Evolutionary conservation across 2,329 filamentous ascomycete species (phyloP).

Genomic region (Phaeophleospora eucalypticola): DNA sequence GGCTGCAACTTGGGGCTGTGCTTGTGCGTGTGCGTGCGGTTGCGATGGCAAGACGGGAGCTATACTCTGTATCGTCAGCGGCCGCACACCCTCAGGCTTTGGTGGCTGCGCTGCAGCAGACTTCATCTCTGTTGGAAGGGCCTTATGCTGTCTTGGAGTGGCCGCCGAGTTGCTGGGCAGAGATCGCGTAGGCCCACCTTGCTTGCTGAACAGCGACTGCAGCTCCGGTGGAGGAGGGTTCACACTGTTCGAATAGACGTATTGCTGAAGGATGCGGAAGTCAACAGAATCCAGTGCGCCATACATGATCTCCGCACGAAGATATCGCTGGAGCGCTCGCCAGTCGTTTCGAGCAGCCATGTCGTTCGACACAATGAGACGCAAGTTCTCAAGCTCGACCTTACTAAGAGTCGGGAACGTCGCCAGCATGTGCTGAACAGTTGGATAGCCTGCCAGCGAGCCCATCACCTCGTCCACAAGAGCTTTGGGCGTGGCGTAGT

Average conservation of each 20-base stretch:
- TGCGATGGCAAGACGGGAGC: not conserved
- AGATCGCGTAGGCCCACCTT: not conserved
- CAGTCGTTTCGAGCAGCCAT: not conserved
- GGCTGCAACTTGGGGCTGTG: no score
- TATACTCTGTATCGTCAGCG: not conserved
- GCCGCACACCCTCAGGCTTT: not conserved
- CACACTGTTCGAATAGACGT: not conserved
- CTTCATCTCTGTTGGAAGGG: not conserved
- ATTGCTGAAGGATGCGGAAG: not conserved
- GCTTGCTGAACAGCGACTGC: not conserved
- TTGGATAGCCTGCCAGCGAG: not conserved
- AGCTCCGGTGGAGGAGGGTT: not conserved
- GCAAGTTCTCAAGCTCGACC: not conserved
- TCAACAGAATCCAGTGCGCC: not conserved
- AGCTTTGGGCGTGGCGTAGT: not conserved
- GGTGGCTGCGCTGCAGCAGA: not conserved
- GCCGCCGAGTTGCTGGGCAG: not conserved
- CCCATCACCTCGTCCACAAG: not conserved
- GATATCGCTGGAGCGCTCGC: not conserved
- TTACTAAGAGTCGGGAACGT: not conserved
- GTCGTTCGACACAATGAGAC: not conserved
- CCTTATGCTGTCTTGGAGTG: not conserved
- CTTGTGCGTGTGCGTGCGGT: not conserved
- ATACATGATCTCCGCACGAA: not conserved
- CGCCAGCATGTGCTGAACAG: not conserved